Percentiles rank a stretch among this genome's conserved stretches.
These are phyloP conservation scores for Candida awuae DNA, from an alignment of 805 yeast genomes.

Conservation along the genomic window DNA sequence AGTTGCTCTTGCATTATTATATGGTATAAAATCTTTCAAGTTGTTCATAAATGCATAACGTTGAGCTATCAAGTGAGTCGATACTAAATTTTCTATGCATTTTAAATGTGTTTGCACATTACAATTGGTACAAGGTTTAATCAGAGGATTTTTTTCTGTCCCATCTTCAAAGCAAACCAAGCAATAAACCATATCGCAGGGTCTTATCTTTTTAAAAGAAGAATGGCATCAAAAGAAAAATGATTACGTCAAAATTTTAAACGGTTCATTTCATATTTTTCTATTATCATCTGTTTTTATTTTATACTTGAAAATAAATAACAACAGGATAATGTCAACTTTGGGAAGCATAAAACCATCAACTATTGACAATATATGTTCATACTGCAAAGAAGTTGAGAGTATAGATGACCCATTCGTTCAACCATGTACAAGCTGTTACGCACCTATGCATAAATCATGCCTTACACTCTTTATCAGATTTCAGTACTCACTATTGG, in stretches of 20 bases:
- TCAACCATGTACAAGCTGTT: too few species aligned
- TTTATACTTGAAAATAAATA: neutral
- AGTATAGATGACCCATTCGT: too few species aligned
- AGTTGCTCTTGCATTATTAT: too few species aligned
- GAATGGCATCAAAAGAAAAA: neutral
- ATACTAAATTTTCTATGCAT: slow-evolving; percentile 4
- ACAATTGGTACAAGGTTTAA: slow-evolving; percentile 5
- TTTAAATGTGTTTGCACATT: slow-evolving; percentile 1
- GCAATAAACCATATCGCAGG: slow-evolving; percentile 5
- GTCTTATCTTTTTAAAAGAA: too few species aligned
- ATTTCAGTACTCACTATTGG: too few species aligned
- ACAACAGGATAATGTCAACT: neutral
- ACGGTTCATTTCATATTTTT: too few species aligned
- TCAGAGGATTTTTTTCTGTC: neutral
- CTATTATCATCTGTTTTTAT: too few species aligned
- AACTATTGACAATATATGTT: too few species aligned
- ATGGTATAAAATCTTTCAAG: neutral
- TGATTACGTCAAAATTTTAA: neutral
- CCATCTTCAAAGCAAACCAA: slow-evolving; percentile 6
- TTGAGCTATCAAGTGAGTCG: slow-evolving; percentile 5
- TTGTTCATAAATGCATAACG: neutral
- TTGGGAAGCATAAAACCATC: too few species aligned
- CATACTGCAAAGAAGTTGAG: too few species aligned
- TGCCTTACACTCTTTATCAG: too few species aligned
- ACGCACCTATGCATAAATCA: too few species aligned